A percentile compares a stretch with the other conserved stretches of the same genome.
Evolutionary conservation across 192 early-diverging fungal species (phyloP).

Genomic region (Linnemannia schmuckeri): DNA sequence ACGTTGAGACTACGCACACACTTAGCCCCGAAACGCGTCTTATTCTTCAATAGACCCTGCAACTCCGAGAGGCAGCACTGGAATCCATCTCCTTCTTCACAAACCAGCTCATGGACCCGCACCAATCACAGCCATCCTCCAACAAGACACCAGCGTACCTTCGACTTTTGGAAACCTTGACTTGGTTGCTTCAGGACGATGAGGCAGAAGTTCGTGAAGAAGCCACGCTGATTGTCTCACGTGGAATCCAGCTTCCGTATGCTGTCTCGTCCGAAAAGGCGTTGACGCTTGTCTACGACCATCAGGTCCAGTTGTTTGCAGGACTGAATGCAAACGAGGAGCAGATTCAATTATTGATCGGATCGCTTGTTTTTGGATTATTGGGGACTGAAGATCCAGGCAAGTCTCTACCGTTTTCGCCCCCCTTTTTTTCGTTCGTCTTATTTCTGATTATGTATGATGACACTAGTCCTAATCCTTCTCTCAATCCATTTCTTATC

Average conservation of each 20-base stretch:
- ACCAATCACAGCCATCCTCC: constrained; percentile 55
- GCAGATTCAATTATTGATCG: constrained; percentile 33
- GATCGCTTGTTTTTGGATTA: constrained; percentile 29
- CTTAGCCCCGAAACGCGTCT: background rate
- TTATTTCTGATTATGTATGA: background rate
- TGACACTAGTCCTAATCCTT: background rate
- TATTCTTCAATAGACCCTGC: constrained; percentile 59
- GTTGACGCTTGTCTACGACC: constrained; percentile 58
- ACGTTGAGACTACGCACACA: background rate
- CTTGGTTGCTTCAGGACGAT: constrained; percentile 81
- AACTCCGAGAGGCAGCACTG: constrained; percentile 66
- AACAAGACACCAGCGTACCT: constrained; percentile 51
- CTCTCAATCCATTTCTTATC: background rate
- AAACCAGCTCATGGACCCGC: constrained; percentile 50
- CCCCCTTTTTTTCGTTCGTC: background rate
- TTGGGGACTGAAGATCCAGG: constrained; percentile 44
- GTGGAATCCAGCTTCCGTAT: constrained; percentile 67
- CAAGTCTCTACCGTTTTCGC: constrained; percentile 14
- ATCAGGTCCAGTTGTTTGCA: constrained; percentile 52
- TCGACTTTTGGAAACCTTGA: constrained; percentile 59
- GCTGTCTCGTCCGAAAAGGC: constrained; percentile 69
- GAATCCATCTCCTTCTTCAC: constrained; percentile 59
- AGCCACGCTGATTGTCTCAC: constrained; percentile 70
- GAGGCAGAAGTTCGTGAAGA: constrained; percentile 81
- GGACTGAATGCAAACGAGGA: constrained; percentile 26